These are phyloP conservation scores for Aspergillus brasiliensis DNA, from an alignment of 2,329 filamentous ascomycete genomes.

Conservation along the genomic window DNA sequence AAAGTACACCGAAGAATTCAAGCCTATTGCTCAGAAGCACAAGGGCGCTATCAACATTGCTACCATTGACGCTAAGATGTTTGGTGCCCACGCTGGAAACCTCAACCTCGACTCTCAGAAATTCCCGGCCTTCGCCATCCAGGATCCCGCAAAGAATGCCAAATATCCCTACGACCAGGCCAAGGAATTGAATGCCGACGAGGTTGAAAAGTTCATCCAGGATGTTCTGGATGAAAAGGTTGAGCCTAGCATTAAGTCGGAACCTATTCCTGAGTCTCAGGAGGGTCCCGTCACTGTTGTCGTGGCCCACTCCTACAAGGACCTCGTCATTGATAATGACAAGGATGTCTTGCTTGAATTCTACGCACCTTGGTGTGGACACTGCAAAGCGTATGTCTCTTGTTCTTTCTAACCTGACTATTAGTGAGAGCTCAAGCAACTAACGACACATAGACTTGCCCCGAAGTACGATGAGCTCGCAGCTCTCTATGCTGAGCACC, in stretches of 20 bases:
- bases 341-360: slow-evolving; percentile 99
- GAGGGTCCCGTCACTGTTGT: slow-evolving; percentile 85
- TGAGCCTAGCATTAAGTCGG: slow-evolving; percentile 96
- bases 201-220: slow-evolving; percentile 80
- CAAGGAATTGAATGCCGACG: slow-evolving; percentile 72
- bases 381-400: slow-evolving; percentile 64
- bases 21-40: slow-evolving; percentile 85
- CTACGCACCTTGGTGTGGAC: slow-evolving; percentile 84
- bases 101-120: slow-evolving; percentile 94
- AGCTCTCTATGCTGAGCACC: slow-evolving; percentile 54
- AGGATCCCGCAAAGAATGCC: slow-evolving; percentile 91
- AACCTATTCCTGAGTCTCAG: slow-evolving; percentile 91
- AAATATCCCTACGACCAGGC: slow-evolving; percentile 94
- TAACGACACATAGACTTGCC: slow-evolving; percentile 51
- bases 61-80: slow-evolving; percentile 91
- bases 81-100: slow-evolving; percentile 93
- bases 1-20: slow-evolving; percentile 73
- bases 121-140: slow-evolving; percentile 97
- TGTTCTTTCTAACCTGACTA: background rate
- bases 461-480: slow-evolving; percentile 69
- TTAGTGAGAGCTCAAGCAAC: background rate
- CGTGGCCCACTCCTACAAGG: slow-evolving; percentile 91
- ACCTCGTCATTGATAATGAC: slow-evolving; percentile 85
- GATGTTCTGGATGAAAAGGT: slow-evolving; percentile 85
- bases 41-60: slow-evolving; percentile 97